A percentile compares a stretch with the other conserved stretches of the same genome.
Evolutionary conservation across 1,284 basidiomycete species (phyloP).

Genomic region (Pseudozyma sp.): DNA sequence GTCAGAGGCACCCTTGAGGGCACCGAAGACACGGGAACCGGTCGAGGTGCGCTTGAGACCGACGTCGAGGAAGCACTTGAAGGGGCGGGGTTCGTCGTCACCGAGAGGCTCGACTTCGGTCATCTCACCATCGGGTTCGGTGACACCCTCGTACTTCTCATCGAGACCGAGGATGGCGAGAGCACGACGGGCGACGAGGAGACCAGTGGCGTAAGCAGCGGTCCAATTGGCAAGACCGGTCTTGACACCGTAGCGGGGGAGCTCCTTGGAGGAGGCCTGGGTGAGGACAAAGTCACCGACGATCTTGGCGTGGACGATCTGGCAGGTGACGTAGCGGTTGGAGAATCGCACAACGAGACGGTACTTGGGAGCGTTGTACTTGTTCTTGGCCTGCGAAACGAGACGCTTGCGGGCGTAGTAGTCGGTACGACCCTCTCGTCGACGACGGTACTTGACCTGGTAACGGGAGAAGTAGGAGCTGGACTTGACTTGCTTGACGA

Average conservation of each 20-base stretch:
- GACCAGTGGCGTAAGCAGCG: slow-evolving; percentile 97
- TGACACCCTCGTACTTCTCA: slow-evolving; percentile 97
- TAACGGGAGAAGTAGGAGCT: slow-evolving; percentile 94
- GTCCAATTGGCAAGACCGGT: slow-evolving; percentile 99
- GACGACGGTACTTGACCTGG: slow-evolving; percentile 76
- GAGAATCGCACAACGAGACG: slow-evolving; percentile 93
- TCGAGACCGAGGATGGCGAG: slow-evolving; percentile 94
- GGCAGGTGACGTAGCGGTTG: slow-evolving; percentile 67
- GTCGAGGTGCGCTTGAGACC: slow-evolving; percentile 98
- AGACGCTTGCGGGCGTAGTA: slow-evolving; percentile 98
- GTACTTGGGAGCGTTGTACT: slow-evolving; percentile 99
- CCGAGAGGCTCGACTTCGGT: slow-evolving; percentile 84
- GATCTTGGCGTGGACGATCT: slow-evolving; percentile 96
- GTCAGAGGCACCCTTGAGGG: slow-evolving; percentile 98
- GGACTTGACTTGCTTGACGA: slow-evolving; percentile 74
- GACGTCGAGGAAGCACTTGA: slow-evolving; percentile 99
- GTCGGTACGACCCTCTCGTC: slow-evolving; percentile 93
- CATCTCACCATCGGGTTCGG: slow-evolving; percentile 90
- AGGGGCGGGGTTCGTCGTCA: slow-evolving; percentile 94
- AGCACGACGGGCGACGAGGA: slow-evolving; percentile 93
- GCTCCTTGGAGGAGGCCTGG: slow-evolving; percentile 79
- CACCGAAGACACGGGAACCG: slow-evolving; percentile 97
- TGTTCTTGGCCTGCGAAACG: slow-evolving; percentile 98
- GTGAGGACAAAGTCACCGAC: slow-evolving; percentile 95
- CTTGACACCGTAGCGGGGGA: slow-evolving; percentile 95